A percentile compares a stretch with the other conserved stretches of the same genome.
These are phyloP conservation scores for Aspergillus hancockii DNA, from an alignment of 495 filamentous ascomycete genomes.

Conservation along the genomic window DNA sequence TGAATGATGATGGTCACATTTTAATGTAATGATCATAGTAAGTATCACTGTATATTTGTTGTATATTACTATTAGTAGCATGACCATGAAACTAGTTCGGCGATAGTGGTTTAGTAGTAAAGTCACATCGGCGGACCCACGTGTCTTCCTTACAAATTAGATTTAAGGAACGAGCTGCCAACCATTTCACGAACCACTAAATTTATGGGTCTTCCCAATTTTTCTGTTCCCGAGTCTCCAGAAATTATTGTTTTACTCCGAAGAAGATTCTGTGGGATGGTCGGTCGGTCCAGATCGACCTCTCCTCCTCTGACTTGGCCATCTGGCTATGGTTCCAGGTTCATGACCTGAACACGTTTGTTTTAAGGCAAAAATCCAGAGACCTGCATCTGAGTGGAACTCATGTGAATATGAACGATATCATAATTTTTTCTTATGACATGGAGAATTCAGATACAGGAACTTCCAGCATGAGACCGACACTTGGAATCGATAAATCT, in stretches of 20 bases:
- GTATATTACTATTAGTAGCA: too few relatives aligned
- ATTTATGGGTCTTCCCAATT: conserved; percentile 14
- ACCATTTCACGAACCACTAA: conserved; percentile 20
- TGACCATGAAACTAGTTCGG: not conserved
- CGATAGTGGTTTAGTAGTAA: not conserved
- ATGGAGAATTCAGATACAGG: not conserved
- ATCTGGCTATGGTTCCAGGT: conserved; percentile 1
- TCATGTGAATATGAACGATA: not conserved
- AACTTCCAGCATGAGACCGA: not conserved
- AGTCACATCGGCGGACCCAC: conserved; percentile 14
- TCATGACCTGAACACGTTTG: conserved; percentile 7
- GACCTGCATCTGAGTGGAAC: not conserved
- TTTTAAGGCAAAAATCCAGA: not conserved
- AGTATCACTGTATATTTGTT: too few relatives aligned
- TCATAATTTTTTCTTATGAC: not conserved
- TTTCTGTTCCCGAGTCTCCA: conserved; percentile 11
- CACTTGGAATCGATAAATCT: not conserved
- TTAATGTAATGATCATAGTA: too few relatives aligned
- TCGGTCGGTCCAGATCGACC: not conserved
- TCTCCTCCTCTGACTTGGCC: conserved; percentile 5
- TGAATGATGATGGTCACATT: not conserved
- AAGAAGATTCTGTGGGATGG: not conserved
- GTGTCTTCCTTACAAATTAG: conserved; percentile 20
- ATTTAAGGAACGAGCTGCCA: conserved; percentile 13
- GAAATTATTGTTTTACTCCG: conserved; percentile 15